Evolutionary conservation across 306 rosid genomes (phyloP).

Genomic region (Prunus fruticosa): DNA sequence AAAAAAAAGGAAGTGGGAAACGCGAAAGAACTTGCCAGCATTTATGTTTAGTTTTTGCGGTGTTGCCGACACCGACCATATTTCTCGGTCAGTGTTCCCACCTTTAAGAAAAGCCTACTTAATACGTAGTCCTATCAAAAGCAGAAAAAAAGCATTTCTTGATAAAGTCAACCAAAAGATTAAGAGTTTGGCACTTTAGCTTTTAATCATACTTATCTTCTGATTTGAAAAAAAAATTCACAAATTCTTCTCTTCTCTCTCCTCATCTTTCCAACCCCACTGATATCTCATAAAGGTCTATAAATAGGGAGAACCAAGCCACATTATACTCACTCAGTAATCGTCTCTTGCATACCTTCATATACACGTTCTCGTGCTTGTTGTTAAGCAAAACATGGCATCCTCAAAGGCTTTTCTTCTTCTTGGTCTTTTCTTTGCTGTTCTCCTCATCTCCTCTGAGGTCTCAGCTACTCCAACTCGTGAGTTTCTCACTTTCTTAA

Average conservation of each 20-base stretch:
- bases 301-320: slow-evolving; percentile 6
- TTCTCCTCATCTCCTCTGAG: slow-evolving; percentile 12
- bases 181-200: neutral
- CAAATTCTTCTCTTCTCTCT: neutral
- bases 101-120: too few species aligned
- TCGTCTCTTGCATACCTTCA: neutral
- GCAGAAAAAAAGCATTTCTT: neutral
- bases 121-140: too few species aligned
- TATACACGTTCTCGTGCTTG: neutral
- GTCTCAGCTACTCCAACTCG: neutral
- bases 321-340: neutral
- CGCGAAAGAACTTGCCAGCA: too few species aligned
- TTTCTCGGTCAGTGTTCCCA: too few species aligned
- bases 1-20: too few species aligned
- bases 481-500: neutral
- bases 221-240: neutral
- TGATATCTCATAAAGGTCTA: neutral
- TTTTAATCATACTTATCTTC: neutral
- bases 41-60: too few species aligned
- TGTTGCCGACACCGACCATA: too few species aligned
- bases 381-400: neutral
- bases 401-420: slow-evolving; percentile 3
- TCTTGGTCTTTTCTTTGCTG: slow-evolving; percentile 10
- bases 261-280: neutral
- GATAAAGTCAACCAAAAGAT: neutral